phyloP scores from a whole-genome alignment of 345 rosid genomes.

The Moricandia arvensis region DNA sequence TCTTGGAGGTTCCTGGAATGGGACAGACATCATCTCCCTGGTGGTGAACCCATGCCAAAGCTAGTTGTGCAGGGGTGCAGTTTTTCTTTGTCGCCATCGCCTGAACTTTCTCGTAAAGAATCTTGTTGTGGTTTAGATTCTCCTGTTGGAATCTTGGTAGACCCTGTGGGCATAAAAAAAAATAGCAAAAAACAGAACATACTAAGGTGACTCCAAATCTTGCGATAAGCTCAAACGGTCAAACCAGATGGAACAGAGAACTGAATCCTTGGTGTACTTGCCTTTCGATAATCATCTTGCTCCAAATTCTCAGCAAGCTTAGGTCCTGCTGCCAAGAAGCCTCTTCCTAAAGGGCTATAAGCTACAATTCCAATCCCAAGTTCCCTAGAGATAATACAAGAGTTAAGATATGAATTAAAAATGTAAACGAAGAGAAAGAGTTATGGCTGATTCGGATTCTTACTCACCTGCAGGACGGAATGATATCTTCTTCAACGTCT shows the following conservation, averaged over 20 bases:
- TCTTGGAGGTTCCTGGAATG: conserved; percentile 2
- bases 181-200: not conserved
- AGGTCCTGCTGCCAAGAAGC: conserved; percentile 63
- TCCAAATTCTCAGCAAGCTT: conserved; percentile 46
- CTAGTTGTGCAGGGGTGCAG: conserved; percentile 6
- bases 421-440: not conserved
- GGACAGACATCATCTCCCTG: conserved; percentile 1
- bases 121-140: conserved; percentile 5
- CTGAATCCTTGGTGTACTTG: conserved; percentile 9
- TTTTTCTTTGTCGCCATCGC: conserved; percentile 1
- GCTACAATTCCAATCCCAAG: conserved; percentile 47
- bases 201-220: not conserved
- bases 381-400: conserved; percentile 22
- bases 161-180: not conserved
- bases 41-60: conserved; percentile 3
- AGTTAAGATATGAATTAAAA: not conserved
- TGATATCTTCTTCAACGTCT: conserved; percentile 5
- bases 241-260: not conserved
- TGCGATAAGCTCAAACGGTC: not conserved
- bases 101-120: not conserved
- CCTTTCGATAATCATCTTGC: conserved; percentile 50
- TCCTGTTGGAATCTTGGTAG: conserved; percentile 4
- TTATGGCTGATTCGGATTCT: not conserved
- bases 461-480: not conserved
- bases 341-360: conserved; percentile 24